Evolutionary conservation across 164 flowering plant genomes (phyloP).

Genomic region (Tetracentron sinense): DNA sequence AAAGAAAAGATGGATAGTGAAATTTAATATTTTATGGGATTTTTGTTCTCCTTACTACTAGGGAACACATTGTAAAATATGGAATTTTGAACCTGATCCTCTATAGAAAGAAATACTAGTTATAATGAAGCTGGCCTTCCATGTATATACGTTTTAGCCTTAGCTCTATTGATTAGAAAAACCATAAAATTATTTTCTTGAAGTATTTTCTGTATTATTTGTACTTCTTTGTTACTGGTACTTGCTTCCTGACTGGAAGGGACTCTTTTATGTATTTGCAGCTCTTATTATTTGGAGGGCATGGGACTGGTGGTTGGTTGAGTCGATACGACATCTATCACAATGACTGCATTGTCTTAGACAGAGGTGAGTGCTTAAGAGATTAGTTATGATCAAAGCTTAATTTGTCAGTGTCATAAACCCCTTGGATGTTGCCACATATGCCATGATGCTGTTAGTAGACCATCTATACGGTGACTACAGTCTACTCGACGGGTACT

Average conservation of each 20-base stretch:
- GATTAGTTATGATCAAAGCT: not conserved
- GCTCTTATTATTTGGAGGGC: conserved; percentile 97
- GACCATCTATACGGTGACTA: too few species aligned
- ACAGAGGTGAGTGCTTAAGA: conserved; percentile 59
- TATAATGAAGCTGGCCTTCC: too few species aligned
- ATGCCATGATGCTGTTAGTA: too few species aligned
- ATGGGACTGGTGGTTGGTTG: conserved; percentile 98
- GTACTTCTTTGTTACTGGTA: not conserved
- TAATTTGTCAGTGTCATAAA: not conserved
- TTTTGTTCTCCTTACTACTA: too few species aligned
- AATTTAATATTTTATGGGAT: too few species aligned
- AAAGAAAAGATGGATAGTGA: too few species aligned
- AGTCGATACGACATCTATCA: conserved; percentile 92
- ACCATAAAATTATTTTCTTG: not conserved
- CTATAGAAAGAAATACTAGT: too few species aligned
- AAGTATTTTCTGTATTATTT: conserved; percentile 1
- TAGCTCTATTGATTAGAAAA: not conserved
- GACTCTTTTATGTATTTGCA: conserved; percentile 30
- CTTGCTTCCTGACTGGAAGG: not conserved
- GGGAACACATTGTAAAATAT: too few species aligned
- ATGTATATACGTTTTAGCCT: too few species aligned
- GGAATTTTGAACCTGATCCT: too few species aligned
- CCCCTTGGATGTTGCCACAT: not conserved
- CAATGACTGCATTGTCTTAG: conserved; percentile 86
- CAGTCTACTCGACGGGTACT: too few species aligned